Conservation (phyloP, 257 asterid genomes). For the Fraxinus anomala region DNA sequence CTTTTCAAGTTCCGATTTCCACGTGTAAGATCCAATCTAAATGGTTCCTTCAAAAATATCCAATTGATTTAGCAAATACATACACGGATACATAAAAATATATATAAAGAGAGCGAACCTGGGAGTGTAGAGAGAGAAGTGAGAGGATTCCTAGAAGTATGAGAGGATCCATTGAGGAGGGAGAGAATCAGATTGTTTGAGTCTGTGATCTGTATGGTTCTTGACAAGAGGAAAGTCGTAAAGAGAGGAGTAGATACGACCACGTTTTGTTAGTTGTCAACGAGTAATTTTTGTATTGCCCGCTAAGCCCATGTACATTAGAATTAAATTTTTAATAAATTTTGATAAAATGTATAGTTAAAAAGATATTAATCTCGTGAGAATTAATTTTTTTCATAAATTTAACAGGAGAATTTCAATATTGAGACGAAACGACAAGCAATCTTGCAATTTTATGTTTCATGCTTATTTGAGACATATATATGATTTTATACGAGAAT, state of each 20-base stretch:
- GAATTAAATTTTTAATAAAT: no score
- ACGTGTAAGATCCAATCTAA: neutral
- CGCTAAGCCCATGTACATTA: no score
- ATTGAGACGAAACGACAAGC: no score
- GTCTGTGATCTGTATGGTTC: neutral
- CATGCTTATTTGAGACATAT: no score
- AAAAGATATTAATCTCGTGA: no score
- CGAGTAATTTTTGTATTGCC: no score
- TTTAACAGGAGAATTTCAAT: no score
- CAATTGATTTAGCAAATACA: neutral
- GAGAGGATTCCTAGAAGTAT: constrained; percentile 39
- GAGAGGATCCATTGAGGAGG: constrained; percentile 39
- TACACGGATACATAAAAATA: no score
- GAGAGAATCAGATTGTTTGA: neutral
- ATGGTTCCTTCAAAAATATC: constrained; percentile 25
- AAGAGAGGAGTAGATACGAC: constrained; percentile 16
- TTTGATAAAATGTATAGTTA: no score
- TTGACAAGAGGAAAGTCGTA: neutral
- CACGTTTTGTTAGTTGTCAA: neutral
- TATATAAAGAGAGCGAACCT: constrained; percentile 31
- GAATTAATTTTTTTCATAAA: no score
- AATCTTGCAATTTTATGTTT: no score
- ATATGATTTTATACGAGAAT: no score
- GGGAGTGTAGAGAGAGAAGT: constrained; percentile 32
- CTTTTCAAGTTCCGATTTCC: constrained; percentile 1